A percentile compares a stretch with the other conserved stretches of the same genome.
phyloP scores from a whole-genome alignment of 2,329 filamentous ascomycete species.

The Biscogniauxia sp. region DNA sequence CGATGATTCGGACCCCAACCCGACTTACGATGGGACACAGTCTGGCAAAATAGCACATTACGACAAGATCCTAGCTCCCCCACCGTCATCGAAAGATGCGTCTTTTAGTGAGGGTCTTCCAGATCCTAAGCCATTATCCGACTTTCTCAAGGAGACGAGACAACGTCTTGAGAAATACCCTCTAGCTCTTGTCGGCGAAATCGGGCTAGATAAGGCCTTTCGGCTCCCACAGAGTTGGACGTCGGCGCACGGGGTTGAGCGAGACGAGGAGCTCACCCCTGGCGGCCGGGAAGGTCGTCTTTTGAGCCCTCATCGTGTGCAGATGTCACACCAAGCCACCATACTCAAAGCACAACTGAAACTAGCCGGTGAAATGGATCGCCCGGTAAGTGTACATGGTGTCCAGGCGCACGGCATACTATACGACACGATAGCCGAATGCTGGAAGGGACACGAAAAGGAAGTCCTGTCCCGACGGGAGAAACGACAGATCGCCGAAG shows the following conservation, averaged over 20 bases:
- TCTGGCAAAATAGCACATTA: slow-evolving; percentile 59
- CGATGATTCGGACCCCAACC: slow-evolving; percentile 47
- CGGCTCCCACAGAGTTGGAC: slow-evolving; percentile 64
- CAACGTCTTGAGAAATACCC: slow-evolving; percentile 55
- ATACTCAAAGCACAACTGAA: slow-evolving; percentile 67
- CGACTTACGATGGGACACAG: slow-evolving; percentile 36
- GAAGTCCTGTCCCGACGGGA: slow-evolving; percentile 60
- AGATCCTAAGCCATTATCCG: slow-evolving; percentile 57
- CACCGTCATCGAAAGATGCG: slow-evolving; percentile 43
- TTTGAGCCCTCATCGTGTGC: slow-evolving; percentile 66
- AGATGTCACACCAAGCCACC: slow-evolving; percentile 64
- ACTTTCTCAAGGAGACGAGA: slow-evolving; percentile 56
- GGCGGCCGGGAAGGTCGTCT: slow-evolving; percentile 68
- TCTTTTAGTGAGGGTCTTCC: slow-evolving; percentile 53
- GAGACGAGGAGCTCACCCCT: slow-evolving; percentile 56
- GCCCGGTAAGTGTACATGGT: slow-evolving; percentile 68
- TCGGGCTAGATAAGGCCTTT: slow-evolving; percentile 75
- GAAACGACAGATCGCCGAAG: slow-evolving; percentile 46
- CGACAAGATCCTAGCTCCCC: slow-evolving; percentile 58
- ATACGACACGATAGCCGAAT: slow-evolving; percentile 60
- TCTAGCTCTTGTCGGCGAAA: slow-evolving; percentile 69
- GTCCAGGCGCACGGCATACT: slow-evolving; percentile 74
- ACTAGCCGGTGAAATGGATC: slow-evolving; percentile 64
- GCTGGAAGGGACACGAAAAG: slow-evolving; percentile 70
- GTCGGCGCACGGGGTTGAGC: slow-evolving; percentile 35